Evolutionary conservation across 768 basidiomycete species (phyloP).

Genomic region (Cystofilobasidium bisporidii): DNA sequence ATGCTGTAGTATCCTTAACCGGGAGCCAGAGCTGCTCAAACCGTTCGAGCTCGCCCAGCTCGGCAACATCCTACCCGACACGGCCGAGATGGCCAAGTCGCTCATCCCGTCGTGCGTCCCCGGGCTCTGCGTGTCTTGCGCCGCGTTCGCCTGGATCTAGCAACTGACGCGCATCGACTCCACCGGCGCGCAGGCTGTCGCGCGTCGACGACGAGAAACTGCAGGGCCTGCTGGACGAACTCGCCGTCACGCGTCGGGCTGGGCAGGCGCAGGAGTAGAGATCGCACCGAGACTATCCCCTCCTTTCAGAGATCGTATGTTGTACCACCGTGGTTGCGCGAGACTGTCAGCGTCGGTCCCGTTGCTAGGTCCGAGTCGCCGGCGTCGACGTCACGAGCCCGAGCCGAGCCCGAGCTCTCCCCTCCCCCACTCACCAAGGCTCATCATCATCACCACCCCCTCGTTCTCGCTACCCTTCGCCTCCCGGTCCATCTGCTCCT

Average conservation of each 20-base stretch:
- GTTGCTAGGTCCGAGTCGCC: no score
- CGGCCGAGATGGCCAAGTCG: conserved; percentile 83
- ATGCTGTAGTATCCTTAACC: conserved; percentile 55
- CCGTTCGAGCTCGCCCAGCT: conserved; percentile 90
- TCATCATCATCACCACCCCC: no score
- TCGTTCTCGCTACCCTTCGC: no score
- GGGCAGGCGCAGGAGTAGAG: neutral
- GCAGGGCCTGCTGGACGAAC: conserved; percentile 71
- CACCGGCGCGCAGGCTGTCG: conserved; percentile 52
- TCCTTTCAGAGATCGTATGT: neutral
- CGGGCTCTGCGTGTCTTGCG: no score
- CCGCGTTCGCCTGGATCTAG: no score
- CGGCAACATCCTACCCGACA: conserved; percentile 78
- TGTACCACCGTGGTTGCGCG: no score
- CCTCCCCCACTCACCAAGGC: no score
- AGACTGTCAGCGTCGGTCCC: no score
- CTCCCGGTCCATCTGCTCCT: no score
- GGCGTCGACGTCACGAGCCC: neutral
- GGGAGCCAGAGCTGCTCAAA: conserved; percentile 62
- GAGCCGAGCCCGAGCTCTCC: no score
- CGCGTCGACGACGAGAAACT: conserved; percentile 81
- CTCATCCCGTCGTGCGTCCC: conserved; percentile 73
- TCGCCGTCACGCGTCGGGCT: conserved; percentile 62
- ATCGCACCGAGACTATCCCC: no score
- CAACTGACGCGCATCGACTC: no score